These are phyloP conservation scores for Vigna nakashimae DNA, from an alignment of 306 rosid species.

Conservation along the genomic window DNA sequence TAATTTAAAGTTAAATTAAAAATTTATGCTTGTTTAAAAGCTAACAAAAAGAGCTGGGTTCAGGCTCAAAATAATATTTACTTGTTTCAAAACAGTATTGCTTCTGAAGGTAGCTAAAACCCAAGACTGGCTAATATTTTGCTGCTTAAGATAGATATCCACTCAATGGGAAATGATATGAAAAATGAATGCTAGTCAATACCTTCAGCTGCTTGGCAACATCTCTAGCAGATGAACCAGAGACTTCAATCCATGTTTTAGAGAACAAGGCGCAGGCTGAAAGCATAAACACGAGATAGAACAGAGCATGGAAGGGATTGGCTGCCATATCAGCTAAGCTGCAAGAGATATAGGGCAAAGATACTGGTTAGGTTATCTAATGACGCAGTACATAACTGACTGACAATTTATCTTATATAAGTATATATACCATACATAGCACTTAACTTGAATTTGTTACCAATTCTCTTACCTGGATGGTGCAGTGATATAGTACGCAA, in stretches of 20 bases:
- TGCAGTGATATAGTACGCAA: conserved; percentile 93
- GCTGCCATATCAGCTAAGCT: conserved; percentile 99
- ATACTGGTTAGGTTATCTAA: conserved; percentile 19
- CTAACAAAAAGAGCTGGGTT: neutral
- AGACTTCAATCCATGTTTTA: conserved; percentile 97
- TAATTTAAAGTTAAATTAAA: neutral
- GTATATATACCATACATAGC: neutral
- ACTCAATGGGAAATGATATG: neutral
- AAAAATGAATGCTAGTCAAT: conserved; percentile 14
- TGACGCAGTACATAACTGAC: neutral
- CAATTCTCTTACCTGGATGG: conserved; percentile 74
- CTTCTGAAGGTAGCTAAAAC: conserved; percentile 23
- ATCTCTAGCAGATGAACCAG: conserved; percentile 95
- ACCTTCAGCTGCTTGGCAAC: conserved; percentile 97
- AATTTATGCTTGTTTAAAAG: neutral
- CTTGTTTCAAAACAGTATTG: conserved; percentile 23
- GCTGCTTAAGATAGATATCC: conserved; percentile 19
- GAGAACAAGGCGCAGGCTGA: conserved; percentile 93
- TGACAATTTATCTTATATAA: neutral
- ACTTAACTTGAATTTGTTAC: neutral
- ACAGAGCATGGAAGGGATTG: conserved; percentile 91
- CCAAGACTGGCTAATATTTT: neutral
- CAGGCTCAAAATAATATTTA: neutral
- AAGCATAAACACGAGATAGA: conserved; percentile 91
- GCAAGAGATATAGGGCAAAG: conserved; percentile 42